Base-by-base conservation (phyloP, 768 basidiomycete genomes). In the Leccinum variicolor region DNA sequence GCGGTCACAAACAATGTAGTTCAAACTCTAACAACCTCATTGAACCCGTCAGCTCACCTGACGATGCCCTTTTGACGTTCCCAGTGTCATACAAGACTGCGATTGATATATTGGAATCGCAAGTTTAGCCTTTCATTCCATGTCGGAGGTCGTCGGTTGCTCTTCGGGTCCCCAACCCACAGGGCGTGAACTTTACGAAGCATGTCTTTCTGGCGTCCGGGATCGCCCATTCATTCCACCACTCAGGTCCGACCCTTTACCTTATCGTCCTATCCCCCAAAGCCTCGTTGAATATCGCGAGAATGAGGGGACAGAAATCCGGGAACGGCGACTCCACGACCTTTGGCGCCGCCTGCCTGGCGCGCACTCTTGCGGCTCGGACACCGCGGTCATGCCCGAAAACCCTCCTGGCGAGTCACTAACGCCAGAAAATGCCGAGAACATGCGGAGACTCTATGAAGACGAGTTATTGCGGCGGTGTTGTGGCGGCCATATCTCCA, bases 391-490 rank as follows among this genome's bases (percentile, higher is more conserved):
- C 33, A 61, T 58, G 23, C 60, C 57, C 21, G 57, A 54, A 36
- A 52, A 53, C 57, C 45, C 61, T 36, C 54, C 46, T 54, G 55
- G 62, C 54, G 63, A 65, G 61, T 50, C 56, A 51, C 62, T 86
- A 60, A 84, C 75, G 47, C 71, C 72, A 36, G 82, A 84, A 66
- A 69, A 80, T 56, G 92, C 87, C 15, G 81, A 85, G 64, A 73
- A 79, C 65, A 75, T 92, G 63, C 77, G 84, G 64, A 81, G 78
- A 49, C 80, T 84, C 73, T 96, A 96, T 74, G 84, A 90, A 63
- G 81, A 82, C 63, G 94, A 96, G 69, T 74, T 97, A 43, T 74
- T 88, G 56, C 76, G 78, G 49, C 76, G 76, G 64, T 84, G 83
- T 43, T 43, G 19, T 59, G 76, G 79, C 21, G 78, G 76, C 50